phyloP scores from a whole-genome alignment of 73 alveolate species.

The Urostyla sp. region DNA sequence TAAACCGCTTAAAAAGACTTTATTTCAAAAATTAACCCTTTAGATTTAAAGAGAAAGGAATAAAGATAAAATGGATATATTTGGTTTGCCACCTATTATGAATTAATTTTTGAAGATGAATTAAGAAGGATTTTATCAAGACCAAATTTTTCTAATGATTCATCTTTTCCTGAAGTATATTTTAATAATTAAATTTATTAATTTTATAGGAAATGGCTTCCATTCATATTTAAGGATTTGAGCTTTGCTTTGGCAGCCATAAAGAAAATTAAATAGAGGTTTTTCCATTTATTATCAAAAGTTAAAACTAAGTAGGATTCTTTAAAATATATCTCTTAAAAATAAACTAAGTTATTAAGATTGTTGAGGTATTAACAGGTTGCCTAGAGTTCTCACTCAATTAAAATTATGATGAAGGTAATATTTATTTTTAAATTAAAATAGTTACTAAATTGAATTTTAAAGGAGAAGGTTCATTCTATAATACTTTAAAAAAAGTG shows the following conservation, averaged over 20 bases:
- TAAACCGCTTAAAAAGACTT: conserved; percentile 24
- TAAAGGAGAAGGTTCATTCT: conserved; percentile 6
- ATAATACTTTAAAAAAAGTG: conserved; percentile 1
- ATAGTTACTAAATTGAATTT: background rate
- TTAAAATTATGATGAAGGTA: conserved; percentile 21
- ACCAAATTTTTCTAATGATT: conserved; percentile 1
- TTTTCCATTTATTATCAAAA: conserved; percentile 6
- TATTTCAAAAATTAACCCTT: conserved; percentile 33
- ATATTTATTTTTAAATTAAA: background rate
- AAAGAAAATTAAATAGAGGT: conserved; percentile 2
- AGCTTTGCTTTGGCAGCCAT: conserved; percentile 34
- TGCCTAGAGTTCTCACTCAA: background rate
- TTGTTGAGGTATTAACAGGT: background rate
- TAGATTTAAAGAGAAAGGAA: conserved; percentile 26
- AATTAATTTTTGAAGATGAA: conserved; percentile 37
- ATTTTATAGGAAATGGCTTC: conserved; percentile 50
- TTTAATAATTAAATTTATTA: background rate
- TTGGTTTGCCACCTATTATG: conserved; percentile 48
- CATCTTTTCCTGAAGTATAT: conserved; percentile 36
- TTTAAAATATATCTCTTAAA: conserved; percentile 17
- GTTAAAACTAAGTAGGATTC: conserved; percentile 23
- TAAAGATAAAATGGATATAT: conserved; percentile 10
- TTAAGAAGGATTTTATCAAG: conserved; percentile 14
- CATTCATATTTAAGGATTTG: conserved; percentile 21
- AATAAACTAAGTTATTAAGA: background rate